A percentile compares a stretch with the other conserved stretches of the same genome.
phyloP scores from a whole-genome alignment of 352 stramenopile species.

The Phytophthora crassamura region DNA sequence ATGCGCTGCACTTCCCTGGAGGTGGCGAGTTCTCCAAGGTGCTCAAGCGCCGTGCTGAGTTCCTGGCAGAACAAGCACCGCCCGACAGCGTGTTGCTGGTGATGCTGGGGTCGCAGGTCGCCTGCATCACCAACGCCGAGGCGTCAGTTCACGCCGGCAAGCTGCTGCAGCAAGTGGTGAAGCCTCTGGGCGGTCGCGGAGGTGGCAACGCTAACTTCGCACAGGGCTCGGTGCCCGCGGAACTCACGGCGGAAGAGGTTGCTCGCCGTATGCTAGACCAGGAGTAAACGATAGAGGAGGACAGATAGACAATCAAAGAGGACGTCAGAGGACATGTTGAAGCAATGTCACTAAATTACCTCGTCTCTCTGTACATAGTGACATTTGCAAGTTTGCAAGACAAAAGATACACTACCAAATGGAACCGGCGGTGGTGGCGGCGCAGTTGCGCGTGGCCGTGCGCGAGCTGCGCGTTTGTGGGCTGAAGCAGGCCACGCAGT shows the following conservation, averaged over 20 bases:
- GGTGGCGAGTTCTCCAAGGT: constrained; percentile 56
- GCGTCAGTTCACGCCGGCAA: constrained; percentile 56
- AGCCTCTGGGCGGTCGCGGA: constrained; percentile 57
- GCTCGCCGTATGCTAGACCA: constrained; percentile 27
- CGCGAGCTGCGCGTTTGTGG: constrained; percentile 59
- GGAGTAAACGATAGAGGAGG: constrained; percentile 13
- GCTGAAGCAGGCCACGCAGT: constrained; percentile 73
- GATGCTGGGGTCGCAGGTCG: constrained; percentile 54
- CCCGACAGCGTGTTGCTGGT: constrained; percentile 55
- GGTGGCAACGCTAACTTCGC: constrained; percentile 69
- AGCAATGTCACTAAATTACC: constrained; percentile 3
- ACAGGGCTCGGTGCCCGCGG: constrained; percentile 53
- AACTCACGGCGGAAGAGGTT: constrained; percentile 29
- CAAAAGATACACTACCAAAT: constrained; percentile 13
- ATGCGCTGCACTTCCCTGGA: constrained; percentile 28
- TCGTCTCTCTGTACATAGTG: constrained; percentile 1
- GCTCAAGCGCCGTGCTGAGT: constrained; percentile 69
- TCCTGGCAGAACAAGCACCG: constrained; percentile 40
- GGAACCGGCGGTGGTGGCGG: constrained; percentile 33
- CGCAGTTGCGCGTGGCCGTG: constrained; percentile 60
- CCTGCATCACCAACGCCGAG: constrained; percentile 49
- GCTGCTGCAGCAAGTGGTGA: constrained; percentile 59
- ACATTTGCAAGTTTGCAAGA: not conserved
- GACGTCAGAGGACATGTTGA: not conserved
- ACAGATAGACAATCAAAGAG: not conserved